Evolutionary conservation across 208 protist genomes (phyloP).

Genomic region (Crithidia brevicula): DNA sequence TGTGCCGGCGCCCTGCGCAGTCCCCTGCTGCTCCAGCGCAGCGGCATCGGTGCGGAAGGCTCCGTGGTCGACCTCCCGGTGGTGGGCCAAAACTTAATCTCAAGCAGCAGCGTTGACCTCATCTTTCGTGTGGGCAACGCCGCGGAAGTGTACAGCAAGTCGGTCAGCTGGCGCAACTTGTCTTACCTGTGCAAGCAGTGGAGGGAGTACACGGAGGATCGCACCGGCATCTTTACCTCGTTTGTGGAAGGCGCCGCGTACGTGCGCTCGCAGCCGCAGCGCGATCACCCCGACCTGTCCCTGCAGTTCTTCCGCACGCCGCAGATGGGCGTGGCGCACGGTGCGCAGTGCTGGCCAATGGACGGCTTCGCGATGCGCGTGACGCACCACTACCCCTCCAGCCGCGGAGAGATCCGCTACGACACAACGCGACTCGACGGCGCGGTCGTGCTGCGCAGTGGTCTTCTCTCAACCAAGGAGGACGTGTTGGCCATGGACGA

Average conservation of each 20-base stretch:
- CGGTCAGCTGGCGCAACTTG: conserved; percentile 61
- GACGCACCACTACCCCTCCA: conserved; percentile 69
- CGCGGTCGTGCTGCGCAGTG: conserved; percentile 37
- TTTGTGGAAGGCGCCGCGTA: conserved; percentile 64
- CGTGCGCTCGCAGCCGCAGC: conserved; percentile 48
- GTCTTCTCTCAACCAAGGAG: conserved; percentile 50
- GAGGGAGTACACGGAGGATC: conserved; percentile 74
- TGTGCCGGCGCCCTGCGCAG: conserved; percentile 59
- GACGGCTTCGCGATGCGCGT: conserved; percentile 73
- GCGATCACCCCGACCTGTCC: conserved; percentile 47
- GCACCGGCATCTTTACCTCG: conserved; percentile 61
- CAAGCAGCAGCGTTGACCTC: conserved; percentile 45
- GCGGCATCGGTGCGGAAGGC: conserved; percentile 54
- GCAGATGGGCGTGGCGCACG: conserved; percentile 44
- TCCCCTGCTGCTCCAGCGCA: conserved; percentile 64
- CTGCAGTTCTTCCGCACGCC: conserved; percentile 67
- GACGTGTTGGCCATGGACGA: conserved; percentile 79
- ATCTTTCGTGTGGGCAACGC: conserved; percentile 47
- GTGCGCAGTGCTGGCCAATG: conserved; percentile 32
- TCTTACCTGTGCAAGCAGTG: conserved; percentile 64
- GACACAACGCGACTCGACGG: not conserved
- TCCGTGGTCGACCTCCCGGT: conserved; percentile 40
- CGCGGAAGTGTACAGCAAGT: conserved; percentile 53
- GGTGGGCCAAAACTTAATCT: conserved; percentile 74
- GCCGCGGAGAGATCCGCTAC: conserved; percentile 54